A percentile compares a stretch with the other conserved stretches of the same genome.
Evolutionary conservation across 805 yeast species (phyloP).

Genomic region (Candida koratica): DNA sequence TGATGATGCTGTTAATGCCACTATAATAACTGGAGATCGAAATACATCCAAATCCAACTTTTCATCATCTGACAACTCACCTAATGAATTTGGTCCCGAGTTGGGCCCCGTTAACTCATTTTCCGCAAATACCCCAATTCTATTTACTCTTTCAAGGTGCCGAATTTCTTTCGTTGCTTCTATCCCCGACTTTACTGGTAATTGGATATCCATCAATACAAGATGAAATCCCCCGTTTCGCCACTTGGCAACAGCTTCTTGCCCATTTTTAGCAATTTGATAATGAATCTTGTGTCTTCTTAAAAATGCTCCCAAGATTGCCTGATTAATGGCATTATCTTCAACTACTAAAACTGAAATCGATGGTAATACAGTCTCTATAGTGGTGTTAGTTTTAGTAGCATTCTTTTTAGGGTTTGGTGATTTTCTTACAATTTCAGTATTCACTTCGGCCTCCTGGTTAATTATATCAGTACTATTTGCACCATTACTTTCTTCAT

Average conservation of each 20-base stretch:
- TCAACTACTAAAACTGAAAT: slow-evolving; percentile 91
- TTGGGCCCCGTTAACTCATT: slow-evolving; percentile 28
- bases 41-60: slow-evolving; percentile 58
- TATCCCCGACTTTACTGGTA: slow-evolving; percentile 93
- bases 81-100: slow-evolving; percentile 19
- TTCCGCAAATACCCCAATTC: slow-evolving; percentile 65
- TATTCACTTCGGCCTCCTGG: not conserved
- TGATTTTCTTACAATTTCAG: slow-evolving; percentile 9
- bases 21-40: slow-evolving; percentile 94
- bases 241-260: slow-evolving; percentile 95
- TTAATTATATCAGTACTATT: not conserved
- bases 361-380: slow-evolving; percentile 75
- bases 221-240: slow-evolving; percentile 89
- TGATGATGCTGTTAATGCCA: slow-evolving; percentile 92
- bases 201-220: slow-evolving; percentile 94
- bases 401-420: slow-evolving; percentile 13
- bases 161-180: slow-evolving; percentile 93
- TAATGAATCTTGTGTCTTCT: slow-evolving; percentile 80
- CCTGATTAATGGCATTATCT: slow-evolving; percentile 91
- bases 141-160: slow-evolving; percentile 71
- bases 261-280: slow-evolving; percentile 87
- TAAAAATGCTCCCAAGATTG: slow-evolving; percentile 83
- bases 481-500: slow-evolving; percentile 3
- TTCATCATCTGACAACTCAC: slow-evolving; percentile 42
- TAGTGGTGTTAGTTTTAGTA: slow-evolving; percentile 26